Percentiles rank a stretch among this genome's conserved stretches.
Conservation (phyloP, 1,284 basidiomycete species). For the Ceratobasidium sp. region DNA sequence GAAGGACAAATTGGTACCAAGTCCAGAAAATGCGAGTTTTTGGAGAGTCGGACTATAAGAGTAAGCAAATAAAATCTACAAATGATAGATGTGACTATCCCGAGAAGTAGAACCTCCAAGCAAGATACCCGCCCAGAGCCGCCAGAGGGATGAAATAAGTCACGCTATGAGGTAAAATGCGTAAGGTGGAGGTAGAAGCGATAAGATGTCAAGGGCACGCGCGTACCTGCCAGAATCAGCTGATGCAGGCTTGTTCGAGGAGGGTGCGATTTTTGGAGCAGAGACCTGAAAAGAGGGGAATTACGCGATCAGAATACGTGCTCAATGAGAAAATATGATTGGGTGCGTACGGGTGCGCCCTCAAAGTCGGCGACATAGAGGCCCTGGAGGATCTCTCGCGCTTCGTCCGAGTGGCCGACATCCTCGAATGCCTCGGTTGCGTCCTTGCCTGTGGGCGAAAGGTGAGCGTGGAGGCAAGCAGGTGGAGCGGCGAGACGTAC, state of each 20-base stretch:
- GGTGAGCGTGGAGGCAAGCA: not conserved
- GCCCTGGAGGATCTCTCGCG: conserved; percentile 83
- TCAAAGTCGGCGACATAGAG: conserved; percentile 85
- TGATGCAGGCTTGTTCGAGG: conserved; percentile 58
- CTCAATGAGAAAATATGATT: conserved; percentile 46
- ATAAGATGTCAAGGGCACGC: conserved; percentile 42
- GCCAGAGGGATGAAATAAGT: conserved; percentile 84
- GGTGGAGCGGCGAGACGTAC: conserved; percentile 62
- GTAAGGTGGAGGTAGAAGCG: conserved; percentile 44
- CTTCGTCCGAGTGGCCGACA: conserved; percentile 99
- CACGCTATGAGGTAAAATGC: conserved; percentile 55
- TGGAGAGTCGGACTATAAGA: conserved; percentile 6
- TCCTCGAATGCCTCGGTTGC: conserved; percentile 99
- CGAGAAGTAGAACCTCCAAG: conserved; percentile 72
- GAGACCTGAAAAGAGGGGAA: conserved; percentile 41
- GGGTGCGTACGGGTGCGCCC: conserved; percentile 66
- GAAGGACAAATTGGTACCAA: not conserved
- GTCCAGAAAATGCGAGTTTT: not conserved
- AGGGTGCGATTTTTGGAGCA: conserved; percentile 39
- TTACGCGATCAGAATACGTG: conserved; percentile 19
- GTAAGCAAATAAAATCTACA: conserved; percentile 24
- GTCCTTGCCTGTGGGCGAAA: conserved; percentile 74
- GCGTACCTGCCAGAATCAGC: conserved; percentile 60
- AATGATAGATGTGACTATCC: conserved; percentile 14
- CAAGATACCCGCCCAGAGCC: conserved; percentile 81